Evolutionary conservation across 2,329 filamentous ascomycete species (phyloP), one percentile per base, ranked within the genome.

Genomic region (Cytospora leucostoma): DNA sequence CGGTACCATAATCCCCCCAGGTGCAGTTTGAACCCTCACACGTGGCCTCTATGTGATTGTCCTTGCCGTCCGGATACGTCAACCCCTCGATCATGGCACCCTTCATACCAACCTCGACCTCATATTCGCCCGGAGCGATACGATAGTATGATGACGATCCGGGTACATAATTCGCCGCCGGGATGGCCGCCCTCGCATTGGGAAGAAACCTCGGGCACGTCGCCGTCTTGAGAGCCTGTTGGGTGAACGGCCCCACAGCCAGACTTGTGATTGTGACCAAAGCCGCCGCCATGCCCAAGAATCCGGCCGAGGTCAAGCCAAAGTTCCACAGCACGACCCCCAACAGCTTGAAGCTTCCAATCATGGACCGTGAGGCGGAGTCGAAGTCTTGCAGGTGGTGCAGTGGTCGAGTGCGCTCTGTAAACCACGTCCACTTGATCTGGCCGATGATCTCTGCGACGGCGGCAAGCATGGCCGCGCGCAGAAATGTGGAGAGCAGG

Each of bases 371-470:
- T n/a, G 71, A 73, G 2, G 73, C 73, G 4, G 67, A 65, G 51
- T 75, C 73, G 27, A 74, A 74, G 53, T 69, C 68, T 37, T 74
- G 69, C 5, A 74, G 66, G 35, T 74, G 68, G 51, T 67, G 66
- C 7, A 75, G 62, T 0, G 71, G 70, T 17, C 71, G 68, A 2
- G 66, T 65, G 4, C 66, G 66, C 40, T 70, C 64, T 15, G 70
- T 65, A 56, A 74, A 74, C 71, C 73, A 74, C 1, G 60, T 63
- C 73, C 73, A 75, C 44, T 75, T 74, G 55, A 69, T 65, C 62
- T 75, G 73, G 35, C 71, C 70, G 55, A 74, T 71, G 47, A 74
- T 67, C 61, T 72, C 71, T 0, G 72, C 69, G 10, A 72, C 67
- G 11, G 67, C 68, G 37, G 71, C 68, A 0, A 72, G 67, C 56